Conservation (phyloP, 352 stramenopile genomes). For the Globisporangium uncinulatum region DNA sequence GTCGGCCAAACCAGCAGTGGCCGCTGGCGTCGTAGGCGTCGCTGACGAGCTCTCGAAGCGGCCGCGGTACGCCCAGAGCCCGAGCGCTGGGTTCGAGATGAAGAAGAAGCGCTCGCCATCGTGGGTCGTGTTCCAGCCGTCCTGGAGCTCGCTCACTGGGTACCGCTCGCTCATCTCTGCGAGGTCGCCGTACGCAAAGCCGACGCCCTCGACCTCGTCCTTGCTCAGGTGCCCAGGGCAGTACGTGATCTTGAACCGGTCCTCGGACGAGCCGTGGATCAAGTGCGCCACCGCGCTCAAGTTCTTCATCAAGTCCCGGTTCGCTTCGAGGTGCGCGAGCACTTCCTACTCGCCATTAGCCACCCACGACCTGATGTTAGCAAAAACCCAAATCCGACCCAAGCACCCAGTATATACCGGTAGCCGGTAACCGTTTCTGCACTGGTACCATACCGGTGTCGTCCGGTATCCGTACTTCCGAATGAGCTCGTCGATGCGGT, state of each 20-base stretch:
- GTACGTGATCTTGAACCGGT: slow-evolving; percentile 96
- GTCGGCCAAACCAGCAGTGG: not conserved
- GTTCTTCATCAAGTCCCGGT: slow-evolving; percentile 94
- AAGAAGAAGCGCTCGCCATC: slow-evolving; percentile 92
- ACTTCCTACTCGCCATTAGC: slow-evolving; percentile 56
- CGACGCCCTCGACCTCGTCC: slow-evolving; percentile 92
- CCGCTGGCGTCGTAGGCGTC: not conserved
- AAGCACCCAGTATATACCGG: not conserved
- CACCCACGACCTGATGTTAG: slow-evolving; percentile 9
- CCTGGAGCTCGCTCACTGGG: slow-evolving; percentile 70
- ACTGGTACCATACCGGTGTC: slow-evolving; percentile 66
- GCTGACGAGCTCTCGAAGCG: slow-evolving; percentile 62
- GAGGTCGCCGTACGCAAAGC: slow-evolving; percentile 90
- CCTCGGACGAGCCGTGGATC: slow-evolving; percentile 96
- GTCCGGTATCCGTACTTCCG: slow-evolving; percentile 96
- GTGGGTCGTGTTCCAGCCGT: slow-evolving; percentile 91
- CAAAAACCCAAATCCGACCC: not conserved
- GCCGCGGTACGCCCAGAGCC: slow-evolving; percentile 91
- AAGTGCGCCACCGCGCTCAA: slow-evolving; percentile 93
- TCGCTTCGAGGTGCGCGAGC: slow-evolving; percentile 87
- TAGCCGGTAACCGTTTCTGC: too few relatives aligned
- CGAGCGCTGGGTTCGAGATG: slow-evolving; percentile 95
- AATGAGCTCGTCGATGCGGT: slow-evolving; percentile 93
- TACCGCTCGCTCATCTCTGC: slow-evolving; percentile 83
- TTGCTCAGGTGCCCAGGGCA: slow-evolving; percentile 87